These are phyloP conservation scores for Coprinopsis cinerea DNA, from an alignment of 768 basidiomycete species.

Conservation along the genomic window DNA sequence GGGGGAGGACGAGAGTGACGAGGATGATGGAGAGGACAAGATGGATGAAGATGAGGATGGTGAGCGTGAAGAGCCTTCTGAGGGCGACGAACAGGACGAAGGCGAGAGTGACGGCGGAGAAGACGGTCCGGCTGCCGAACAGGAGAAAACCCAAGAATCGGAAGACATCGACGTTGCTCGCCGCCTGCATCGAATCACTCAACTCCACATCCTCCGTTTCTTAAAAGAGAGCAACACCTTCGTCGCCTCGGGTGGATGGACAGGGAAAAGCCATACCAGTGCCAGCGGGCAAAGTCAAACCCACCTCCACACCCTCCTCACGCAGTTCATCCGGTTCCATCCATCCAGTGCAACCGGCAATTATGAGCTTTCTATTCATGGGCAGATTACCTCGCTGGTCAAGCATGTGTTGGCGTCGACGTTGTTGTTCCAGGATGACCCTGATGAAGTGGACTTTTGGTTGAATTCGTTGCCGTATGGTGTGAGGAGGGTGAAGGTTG, in stretches of 20 bases:
- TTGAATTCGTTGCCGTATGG: not conserved
- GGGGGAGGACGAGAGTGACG: constrained; percentile 8
- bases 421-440: constrained; percentile 58
- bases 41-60: constrained; percentile 15
- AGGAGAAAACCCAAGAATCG: constrained; percentile 5
- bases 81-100: constrained; percentile 19
- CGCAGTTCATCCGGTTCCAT: constrained; percentile 1
- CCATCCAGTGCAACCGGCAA: constrained; percentile 16
- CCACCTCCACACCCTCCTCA: constrained; percentile 67
- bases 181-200: constrained; percentile 43
- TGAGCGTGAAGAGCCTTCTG: constrained; percentile 19
- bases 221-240: constrained; percentile 79
- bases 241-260: constrained; percentile 41
- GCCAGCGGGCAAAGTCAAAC: constrained; percentile 16
- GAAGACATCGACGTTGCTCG: constrained; percentile 12
- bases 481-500: constrained; percentile 3
- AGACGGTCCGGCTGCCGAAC: not conserved
- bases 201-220: constrained; percentile 72
- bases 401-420: constrained; percentile 61
- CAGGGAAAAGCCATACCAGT: constrained; percentile 41
- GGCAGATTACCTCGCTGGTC: constrained; percentile 48
- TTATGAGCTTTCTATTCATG: constrained; percentile 46
- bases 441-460: constrained; percentile 7
- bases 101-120: constrained; percentile 8
- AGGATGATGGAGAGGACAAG: constrained; percentile 1